These are phyloP conservation scores for Leccinum fallax DNA, from an alignment of 1,284 basidiomycete species.

Conservation along the genomic window DNA sequence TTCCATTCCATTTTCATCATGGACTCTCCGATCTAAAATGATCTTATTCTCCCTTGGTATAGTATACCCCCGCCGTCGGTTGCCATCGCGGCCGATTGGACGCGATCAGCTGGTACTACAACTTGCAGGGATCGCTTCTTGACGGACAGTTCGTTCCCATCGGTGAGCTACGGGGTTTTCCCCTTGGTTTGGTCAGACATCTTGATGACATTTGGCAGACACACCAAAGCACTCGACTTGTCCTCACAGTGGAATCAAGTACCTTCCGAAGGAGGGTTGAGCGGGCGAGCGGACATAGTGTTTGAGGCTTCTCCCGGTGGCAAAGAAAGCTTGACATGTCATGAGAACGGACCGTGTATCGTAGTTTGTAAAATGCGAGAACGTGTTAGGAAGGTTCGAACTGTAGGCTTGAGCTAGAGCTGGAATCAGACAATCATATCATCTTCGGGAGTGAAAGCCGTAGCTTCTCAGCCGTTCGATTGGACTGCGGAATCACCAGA, in stretches of 20 bases:
- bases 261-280: slow-evolving; percentile 21
- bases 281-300: neutral
- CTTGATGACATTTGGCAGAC: slow-evolving; percentile 39
- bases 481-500: too few species aligned
- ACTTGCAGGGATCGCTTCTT: slow-evolving; percentile 64
- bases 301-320: neutral
- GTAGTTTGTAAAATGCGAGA: too few species aligned
- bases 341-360: too few species aligned
- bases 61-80: slow-evolving; percentile 59
- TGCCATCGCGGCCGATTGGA: slow-evolving; percentile 55
- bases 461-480: too few species aligned
- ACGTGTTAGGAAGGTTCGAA: too few species aligned
- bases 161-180: slow-evolving; percentile 38
- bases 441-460: too few species aligned
- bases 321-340: too few species aligned
- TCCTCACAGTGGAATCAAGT: slow-evolving; percentile 12
- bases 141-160: slow-evolving; percentile 66
- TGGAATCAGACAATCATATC: too few species aligned
- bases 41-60: slow-evolving; percentile 16
- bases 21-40: neutral
- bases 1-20: neutral
- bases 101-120: slow-evolving; percentile 66
- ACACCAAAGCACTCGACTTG: slow-evolving; percentile 42
- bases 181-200: neutral
- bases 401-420: too few species aligned